A percentile compares a stretch with the other conserved stretches of the same genome.
These are phyloP conservation scores for Tetrahymena malaccensis DNA, from an alignment of 73 alveolate genomes.

Conservation along the genomic window DNA sequence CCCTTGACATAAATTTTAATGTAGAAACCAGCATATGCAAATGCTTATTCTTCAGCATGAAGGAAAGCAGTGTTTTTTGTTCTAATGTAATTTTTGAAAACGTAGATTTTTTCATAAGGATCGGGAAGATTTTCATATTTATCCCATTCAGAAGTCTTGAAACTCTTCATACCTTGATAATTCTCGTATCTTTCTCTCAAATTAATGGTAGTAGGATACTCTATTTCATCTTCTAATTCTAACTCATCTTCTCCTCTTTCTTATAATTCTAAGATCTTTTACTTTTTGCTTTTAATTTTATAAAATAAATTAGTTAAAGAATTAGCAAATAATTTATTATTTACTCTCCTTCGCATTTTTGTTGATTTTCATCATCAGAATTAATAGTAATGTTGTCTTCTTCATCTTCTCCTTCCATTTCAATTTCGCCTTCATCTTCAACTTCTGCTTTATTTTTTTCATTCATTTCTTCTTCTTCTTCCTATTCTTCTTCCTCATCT, in stretches of 20 bases:
- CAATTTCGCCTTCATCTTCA: constrained; percentile 40
- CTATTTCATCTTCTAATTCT: constrained; percentile 41
- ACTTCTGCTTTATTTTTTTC: not conserved
- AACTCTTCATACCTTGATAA: constrained; percentile 92
- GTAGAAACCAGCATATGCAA: constrained; percentile 9
- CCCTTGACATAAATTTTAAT: constrained; percentile 43
- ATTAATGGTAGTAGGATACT: constrained; percentile 8
- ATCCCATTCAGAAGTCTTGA: constrained; percentile 96
- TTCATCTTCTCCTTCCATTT: constrained; percentile 51
- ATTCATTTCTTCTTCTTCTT: constrained; percentile 37
- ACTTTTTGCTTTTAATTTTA: constrained; percentile 63
- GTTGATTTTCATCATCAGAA: constrained; percentile 72
- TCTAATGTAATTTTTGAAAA: constrained; percentile 54
- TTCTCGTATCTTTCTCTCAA: constrained; percentile 49
- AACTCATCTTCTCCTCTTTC: constrained; percentile 75
- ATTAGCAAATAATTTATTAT: constrained; percentile 15
- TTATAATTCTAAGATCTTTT: constrained; percentile 54
- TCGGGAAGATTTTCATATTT: constrained; percentile 95
- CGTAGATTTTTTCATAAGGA: constrained; percentile 74
- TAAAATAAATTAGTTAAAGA: constrained; percentile 35
- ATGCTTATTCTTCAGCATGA: constrained; percentile 3
- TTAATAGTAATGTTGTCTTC: constrained; percentile 61
- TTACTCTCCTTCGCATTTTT: constrained; percentile 65
- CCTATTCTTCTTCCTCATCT: constrained; percentile 16
- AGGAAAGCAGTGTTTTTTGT: constrained; percentile 4